phyloP scores from a whole-genome alignment of 106 monocot species.

The Apostasia ramifera region DNA sequence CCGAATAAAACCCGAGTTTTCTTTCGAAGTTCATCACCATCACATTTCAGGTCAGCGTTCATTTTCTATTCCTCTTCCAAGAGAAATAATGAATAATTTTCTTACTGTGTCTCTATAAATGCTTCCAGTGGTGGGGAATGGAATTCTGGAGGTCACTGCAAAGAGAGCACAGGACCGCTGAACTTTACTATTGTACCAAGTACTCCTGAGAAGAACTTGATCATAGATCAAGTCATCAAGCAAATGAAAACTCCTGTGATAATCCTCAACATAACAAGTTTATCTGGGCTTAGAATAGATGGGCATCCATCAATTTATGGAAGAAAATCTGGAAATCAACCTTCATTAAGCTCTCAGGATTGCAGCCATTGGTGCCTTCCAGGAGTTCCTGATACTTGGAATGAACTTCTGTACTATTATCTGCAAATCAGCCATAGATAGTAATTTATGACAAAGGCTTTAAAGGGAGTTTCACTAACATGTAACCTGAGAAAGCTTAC shows the following conservation, averaged over 20 bases:
- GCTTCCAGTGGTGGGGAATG: constrained; percentile 75
- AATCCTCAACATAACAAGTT: constrained; percentile 59
- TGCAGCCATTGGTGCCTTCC: constrained; percentile 99
- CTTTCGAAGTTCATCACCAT: constrained; percentile 87
- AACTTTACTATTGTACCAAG: constrained; percentile 20
- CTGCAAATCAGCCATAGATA: constrained; percentile 21
- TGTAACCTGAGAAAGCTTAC: too few species aligned
- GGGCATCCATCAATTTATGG: constrained; percentile 86
- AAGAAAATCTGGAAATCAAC: constrained; percentile 14
- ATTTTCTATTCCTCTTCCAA: not conserved
- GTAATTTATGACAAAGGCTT: constrained; percentile 4
- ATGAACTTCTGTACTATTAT: constrained; percentile 69
- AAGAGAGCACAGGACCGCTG: constrained; percentile 44
- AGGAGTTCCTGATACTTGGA: constrained; percentile 90
- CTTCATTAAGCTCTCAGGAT: constrained; percentile 32
- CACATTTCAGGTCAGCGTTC: constrained; percentile 67
- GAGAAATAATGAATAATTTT: not conserved
- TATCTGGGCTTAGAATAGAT: constrained; percentile 78
- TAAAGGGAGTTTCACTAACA: not conserved
- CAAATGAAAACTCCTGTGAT: constrained; percentile 80
- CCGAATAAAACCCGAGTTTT: constrained; percentile 69
- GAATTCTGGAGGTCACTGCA: constrained; percentile 95
- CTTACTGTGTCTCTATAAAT: not conserved
- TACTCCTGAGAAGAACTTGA: constrained; percentile 39
- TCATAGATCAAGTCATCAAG: constrained; percentile 51